phyloP scores from a whole-genome alignment of 1,139 yeast species.

The Debaryomyces singareniensis region DNA sequence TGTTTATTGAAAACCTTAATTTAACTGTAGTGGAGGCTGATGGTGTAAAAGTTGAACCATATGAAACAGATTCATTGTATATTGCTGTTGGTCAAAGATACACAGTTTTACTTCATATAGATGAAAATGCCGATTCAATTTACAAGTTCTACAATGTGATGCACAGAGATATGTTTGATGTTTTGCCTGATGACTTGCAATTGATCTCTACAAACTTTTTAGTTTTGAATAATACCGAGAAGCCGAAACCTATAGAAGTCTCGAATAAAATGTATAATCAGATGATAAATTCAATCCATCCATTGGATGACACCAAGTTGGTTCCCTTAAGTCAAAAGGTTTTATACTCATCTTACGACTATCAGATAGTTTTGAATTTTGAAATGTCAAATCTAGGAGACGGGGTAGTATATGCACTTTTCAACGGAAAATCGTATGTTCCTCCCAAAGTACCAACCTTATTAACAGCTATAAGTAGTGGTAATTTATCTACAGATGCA shows the following conservation, averaged over 20 bases:
- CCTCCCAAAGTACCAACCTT: constrained; percentile 80
- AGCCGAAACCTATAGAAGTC: constrained; percentile 26
- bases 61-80: constrained; percentile 53
- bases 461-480: constrained; percentile 68
- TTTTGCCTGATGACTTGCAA: constrained; percentile 52
- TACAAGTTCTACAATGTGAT: constrained; percentile 73
- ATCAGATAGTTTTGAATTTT: constrained; percentile 58
- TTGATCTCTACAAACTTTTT: constrained; percentile 71
- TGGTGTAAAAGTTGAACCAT: constrained; percentile 68
- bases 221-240: constrained; percentile 43
- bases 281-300: constrained; percentile 37
- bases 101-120: constrained; percentile 66
- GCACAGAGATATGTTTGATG: constrained; percentile 77
- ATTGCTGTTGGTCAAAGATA: constrained; percentile 77
- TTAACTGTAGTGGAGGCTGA: constrained; percentile 80
- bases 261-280: constrained; percentile 21
- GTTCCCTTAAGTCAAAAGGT: constrained; percentile 49
- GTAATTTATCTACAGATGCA: constrained; percentile 40
- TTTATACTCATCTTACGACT: constrained; percentile 59
- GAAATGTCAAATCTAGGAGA: constrained; percentile 71
- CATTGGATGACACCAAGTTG: constrained; percentile 61
- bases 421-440: constrained; percentile 75
- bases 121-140: constrained; percentile 51
- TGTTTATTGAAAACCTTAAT: constrained; percentile 80
- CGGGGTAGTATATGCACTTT: constrained; percentile 87